Evolutionary conservation across 2,329 filamentous ascomycete species (phyloP), one percentile per base, ranked within the genome.

Genomic region (Ceratocystis cubensis): DNA sequence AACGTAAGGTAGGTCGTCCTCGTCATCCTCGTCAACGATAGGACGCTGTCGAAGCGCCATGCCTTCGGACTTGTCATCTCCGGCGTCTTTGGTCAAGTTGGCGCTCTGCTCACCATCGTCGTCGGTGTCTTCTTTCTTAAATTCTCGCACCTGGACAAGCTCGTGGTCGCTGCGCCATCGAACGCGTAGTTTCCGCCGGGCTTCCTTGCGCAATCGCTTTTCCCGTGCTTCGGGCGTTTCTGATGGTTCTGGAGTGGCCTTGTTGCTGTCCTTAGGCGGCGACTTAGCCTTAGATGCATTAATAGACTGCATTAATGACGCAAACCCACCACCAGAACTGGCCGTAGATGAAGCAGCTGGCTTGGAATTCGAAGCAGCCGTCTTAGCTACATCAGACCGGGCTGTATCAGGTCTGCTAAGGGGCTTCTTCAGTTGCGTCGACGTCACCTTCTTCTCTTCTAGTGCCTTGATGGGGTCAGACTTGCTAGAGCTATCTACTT

Each of bases 41-140:
- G 73, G 74, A n/a, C 80, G 78, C 69, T 81, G 79, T 71, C 85
- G 86, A 64, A 86, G 76, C 70, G 87, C 84, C 78, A 88, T 85
- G 62, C 88, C 87, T 72, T 89, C 89, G 4, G 84, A 85, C 63
- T 85, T 84, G 71, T 89, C 86, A 72, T 91, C 88, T 37, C 82
- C 82, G 3, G 87, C 87, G 73, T 91, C 88, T 62, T 84, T 84
- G 50, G 87, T 82, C 80, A 89, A 85, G 71, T 84, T 87, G 66
- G 81, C 79, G 65, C 84, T 82, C 66, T 88, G 81, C 8, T 45
- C 61, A 20, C 44, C 13, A 65, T 85, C 86, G 67, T 85, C 80
- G 70, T 90, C 88, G 1, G 82, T 81, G 1, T 84, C 84, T 69
- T 90, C 86, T 71, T 89, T 88, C 65, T 85, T 84, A 75, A 92